Conservation (phyloP, 2,329 filamentous ascomycete species). For the Ceratocystis destructans region DNA sequence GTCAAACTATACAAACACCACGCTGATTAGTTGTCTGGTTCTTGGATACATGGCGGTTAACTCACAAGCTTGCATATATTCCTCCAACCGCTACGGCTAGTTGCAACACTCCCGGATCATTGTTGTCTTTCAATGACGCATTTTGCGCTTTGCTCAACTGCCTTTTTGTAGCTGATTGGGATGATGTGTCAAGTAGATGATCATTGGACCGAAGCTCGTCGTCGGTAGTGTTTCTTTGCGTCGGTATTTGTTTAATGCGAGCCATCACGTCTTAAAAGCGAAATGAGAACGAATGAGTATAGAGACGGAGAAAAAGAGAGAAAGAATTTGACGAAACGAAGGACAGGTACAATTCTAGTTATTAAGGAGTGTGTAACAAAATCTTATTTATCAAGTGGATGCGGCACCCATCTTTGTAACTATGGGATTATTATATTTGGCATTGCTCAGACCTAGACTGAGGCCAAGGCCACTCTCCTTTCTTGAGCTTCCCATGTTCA, state of each 20-base stretch:
- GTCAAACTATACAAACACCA: conserved; percentile 52
- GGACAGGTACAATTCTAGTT: conserved; percentile 18
- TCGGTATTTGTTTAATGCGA: conserved; percentile 54
- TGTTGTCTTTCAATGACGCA: conserved; percentile 17
- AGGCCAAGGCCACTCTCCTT: neutral
- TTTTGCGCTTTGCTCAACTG: conserved; percentile 21
- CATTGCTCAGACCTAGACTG: neutral
- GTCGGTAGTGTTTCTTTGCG: conserved; percentile 50
- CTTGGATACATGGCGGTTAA: conserved; percentile 18
- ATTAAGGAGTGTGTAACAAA: neutral
- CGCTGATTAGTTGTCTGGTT: neutral
- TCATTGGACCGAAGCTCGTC: conserved; percentile 39
- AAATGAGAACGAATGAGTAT: neutral
- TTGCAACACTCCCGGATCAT: conserved; percentile 54
- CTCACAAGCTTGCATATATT: conserved; percentile 93
- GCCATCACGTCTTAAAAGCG: conserved; percentile 40
- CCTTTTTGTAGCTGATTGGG: neutral
- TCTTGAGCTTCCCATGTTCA: neutral
- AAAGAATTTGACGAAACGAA: conserved; percentile 13
- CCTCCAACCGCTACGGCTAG: conserved; percentile 79
- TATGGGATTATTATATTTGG: conserved; percentile 18
- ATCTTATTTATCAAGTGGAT: neutral
- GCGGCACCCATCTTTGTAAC: neutral
- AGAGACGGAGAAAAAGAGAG: conserved; percentile 14
- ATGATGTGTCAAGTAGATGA: conserved; percentile 17